Percentiles rank a stretch among this genome's conserved stretches.
These are phyloP conservation scores for Chamaenerion angustifolium DNA, from an alignment of 345 rosid species.

Conservation along the genomic window DNA sequence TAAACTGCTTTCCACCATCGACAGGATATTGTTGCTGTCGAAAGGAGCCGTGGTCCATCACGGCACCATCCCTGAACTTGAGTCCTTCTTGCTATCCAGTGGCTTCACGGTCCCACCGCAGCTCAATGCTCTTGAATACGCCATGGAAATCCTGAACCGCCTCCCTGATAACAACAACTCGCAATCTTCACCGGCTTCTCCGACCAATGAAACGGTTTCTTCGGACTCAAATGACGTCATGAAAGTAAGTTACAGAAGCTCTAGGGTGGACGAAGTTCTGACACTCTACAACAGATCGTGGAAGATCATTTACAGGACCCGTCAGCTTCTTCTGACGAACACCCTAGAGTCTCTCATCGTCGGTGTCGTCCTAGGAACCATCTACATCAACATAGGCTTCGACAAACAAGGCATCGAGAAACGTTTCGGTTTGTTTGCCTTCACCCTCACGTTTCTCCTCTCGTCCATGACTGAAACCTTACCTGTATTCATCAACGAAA, in stretches of 20 bases:
- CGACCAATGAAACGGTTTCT: slow-evolving; percentile 2
- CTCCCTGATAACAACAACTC: slow-evolving; percentile 22
- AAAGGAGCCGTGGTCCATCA: slow-evolving; percentile 71
- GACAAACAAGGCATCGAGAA: slow-evolving; percentile 63
- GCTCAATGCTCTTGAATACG: slow-evolving; percentile 70
- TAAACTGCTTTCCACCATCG: slow-evolving; percentile 70
- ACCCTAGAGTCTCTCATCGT: slow-evolving; percentile 69
- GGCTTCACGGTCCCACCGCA: slow-evolving; percentile 76
- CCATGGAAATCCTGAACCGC: slow-evolving; percentile 73
- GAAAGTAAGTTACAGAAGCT: slow-evolving; percentile 27
- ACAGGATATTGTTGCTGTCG: slow-evolving; percentile 44
- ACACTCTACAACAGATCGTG: slow-evolving; percentile 47
- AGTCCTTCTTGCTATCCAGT: slow-evolving; percentile 33
- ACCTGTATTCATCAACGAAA: slow-evolving; percentile 81
- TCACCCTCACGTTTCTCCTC: slow-evolving; percentile 87
- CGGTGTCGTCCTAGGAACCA: slow-evolving; percentile 87
- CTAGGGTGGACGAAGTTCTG: slow-evolving; percentile 47
- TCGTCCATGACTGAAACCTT: slow-evolving; percentile 91
- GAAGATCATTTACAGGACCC: slow-evolving; percentile 79
- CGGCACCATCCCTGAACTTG: slow-evolving; percentile 46
- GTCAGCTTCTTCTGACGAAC: slow-evolving; percentile 70
- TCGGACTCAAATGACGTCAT: slow-evolving; percentile 9
- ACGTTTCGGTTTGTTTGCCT: slow-evolving; percentile 80
- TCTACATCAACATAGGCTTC: slow-evolving; percentile 63
- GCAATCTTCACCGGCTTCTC: slow-evolving; percentile 1